Conservation (phyloP, 495 filamentous ascomycete genomes). For the Tetracladium setigerum region DNA sequence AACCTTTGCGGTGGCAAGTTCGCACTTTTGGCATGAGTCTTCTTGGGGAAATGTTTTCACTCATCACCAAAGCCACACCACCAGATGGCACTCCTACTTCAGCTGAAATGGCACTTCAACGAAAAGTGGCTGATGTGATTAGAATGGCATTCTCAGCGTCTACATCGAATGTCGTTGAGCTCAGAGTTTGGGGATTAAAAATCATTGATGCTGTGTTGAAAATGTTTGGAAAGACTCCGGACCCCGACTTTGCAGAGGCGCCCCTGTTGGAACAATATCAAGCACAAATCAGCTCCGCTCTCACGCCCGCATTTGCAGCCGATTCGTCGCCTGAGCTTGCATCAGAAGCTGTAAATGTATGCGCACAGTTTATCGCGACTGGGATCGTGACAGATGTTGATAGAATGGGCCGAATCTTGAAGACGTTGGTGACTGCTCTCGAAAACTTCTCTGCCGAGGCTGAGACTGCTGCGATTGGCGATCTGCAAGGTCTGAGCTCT, state of each 20-base stretch:
- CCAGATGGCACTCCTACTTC: conserved; percentile 59
- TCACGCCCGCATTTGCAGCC: conserved; percentile 91
- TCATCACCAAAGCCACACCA: conserved; percentile 65
- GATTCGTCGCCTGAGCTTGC: conserved; percentile 95
- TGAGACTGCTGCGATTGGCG: conserved; percentile 84
- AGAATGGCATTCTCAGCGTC: conserved; percentile 97
- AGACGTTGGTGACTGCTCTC: conserved; percentile 81
- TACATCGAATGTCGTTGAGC: conserved; percentile 82
- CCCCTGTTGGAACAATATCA: conserved; percentile 96
- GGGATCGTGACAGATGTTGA: conserved; percentile 97
- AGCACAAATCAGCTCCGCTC: conserved; percentile 91
- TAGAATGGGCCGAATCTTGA: conserved; percentile 94
- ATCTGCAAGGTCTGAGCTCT: conserved; percentile 85
- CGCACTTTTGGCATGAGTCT: conserved; percentile 90
- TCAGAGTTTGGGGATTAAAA: conserved; percentile 81
- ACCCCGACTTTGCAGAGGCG: conserved; percentile 93
- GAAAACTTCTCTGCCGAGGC: conserved; percentile 84
- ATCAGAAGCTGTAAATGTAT: conserved; percentile 94
- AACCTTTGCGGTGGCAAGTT: conserved; percentile 91
- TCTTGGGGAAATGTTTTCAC: conserved; percentile 72
- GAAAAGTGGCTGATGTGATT: conserved; percentile 85
- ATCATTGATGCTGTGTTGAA: conserved; percentile 90
- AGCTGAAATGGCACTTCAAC: conserved; percentile 68
- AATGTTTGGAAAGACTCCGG: conserved; percentile 92
- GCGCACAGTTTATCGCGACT: conserved; percentile 90